phyloP scores from a whole-genome alignment of 106 monocot species.

The Agapanthus africanus region DNA sequence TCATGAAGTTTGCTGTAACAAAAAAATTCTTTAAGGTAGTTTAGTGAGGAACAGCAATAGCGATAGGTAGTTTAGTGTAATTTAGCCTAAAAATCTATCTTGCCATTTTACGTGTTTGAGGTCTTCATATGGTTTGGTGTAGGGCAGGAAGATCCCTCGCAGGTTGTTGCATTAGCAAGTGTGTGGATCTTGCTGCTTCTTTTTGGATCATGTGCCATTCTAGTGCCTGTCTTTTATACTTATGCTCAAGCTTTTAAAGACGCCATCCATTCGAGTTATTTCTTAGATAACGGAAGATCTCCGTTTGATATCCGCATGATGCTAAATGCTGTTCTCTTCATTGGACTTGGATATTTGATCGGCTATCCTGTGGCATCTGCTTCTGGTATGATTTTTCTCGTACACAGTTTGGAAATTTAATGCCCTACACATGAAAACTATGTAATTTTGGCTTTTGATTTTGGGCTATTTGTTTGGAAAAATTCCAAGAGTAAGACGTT shows the following conservation, averaged over 20 bases:
- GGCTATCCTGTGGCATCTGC: constrained; percentile 79
- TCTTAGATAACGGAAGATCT: constrained; percentile 27
- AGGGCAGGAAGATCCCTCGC: constrained; percentile 99
- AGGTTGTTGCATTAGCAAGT: constrained; percentile 73
- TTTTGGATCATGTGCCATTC: constrained; percentile 45
- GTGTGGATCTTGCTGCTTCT: constrained; percentile 68
- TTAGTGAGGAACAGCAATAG: too few relatives aligned
- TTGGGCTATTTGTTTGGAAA: neutral
- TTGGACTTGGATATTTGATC: constrained; percentile 58
- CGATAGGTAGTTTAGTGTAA: too few relatives aligned
- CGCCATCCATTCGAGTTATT: constrained; percentile 24
- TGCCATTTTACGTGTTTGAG: constrained; percentile 23
- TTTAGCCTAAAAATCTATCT: too few relatives aligned
- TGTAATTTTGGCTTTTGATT: too few relatives aligned
- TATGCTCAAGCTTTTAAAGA: constrained; percentile 32
- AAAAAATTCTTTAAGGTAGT: too few relatives aligned
- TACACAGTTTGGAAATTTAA: neutral
- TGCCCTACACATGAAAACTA: neutral
- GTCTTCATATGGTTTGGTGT: constrained; percentile 55
- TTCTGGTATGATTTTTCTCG: constrained; percentile 46
- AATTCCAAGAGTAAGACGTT: too few relatives aligned
- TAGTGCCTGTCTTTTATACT: constrained; percentile 43
- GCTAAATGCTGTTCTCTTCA: constrained; percentile 37
- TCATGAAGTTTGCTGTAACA: too few relatives aligned
- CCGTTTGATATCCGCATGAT: constrained; percentile 31